A percentile compares a stretch with the other conserved stretches of the same genome.
Evolutionary conservation across 805 yeast species (phyloP).

Genomic region (Ogataea kodamae): DNA sequence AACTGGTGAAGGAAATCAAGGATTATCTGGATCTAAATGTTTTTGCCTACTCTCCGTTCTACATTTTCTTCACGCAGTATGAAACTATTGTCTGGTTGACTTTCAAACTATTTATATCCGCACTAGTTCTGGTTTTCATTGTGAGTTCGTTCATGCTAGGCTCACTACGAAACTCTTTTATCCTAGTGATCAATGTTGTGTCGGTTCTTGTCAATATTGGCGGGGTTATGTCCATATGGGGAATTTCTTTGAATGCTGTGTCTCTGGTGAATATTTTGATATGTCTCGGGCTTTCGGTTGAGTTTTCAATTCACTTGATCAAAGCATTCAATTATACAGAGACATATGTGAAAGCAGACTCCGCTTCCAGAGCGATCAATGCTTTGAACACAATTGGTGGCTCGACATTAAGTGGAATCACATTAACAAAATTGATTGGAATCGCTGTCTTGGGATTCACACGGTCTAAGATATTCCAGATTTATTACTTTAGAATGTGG

Average conservation of each 20-base stretch:
- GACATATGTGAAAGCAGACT: slow-evolving; percentile 14
- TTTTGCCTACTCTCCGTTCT: slow-evolving; percentile 91
- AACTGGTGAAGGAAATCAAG: slow-evolving; percentile 59
- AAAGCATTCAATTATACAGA: slow-evolving; percentile 57
- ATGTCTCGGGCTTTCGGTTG: slow-evolving; percentile 92
- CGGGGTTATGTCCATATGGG: slow-evolving; percentile 75
- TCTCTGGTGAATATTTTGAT: slow-evolving; percentile 84
- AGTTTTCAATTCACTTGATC: slow-evolving; percentile 85
- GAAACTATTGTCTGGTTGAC: slow-evolving; percentile 60
- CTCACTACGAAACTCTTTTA: slow-evolving; percentile 54
- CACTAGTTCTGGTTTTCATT: slow-evolving; percentile 46
- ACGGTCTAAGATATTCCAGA: slow-evolving; percentile 79
- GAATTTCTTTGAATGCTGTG: slow-evolving; percentile 80
- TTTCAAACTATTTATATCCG: slow-evolving; percentile 47
- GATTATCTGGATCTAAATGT: slow-evolving; percentile 43
- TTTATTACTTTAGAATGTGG: slow-evolving; percentile 97
- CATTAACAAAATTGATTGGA: slow-evolving; percentile 86
- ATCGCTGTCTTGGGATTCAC: slow-evolving; percentile 85
- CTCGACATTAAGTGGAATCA: slow-evolving; percentile 86
- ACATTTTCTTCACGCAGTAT: slow-evolving; percentile 90
- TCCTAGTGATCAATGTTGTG: slow-evolving; percentile 55
- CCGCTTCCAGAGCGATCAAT: slow-evolving; percentile 40
- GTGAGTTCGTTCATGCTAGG: slow-evolving; percentile 62
- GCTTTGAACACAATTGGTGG: slow-evolving; percentile 82
- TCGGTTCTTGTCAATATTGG: slow-evolving; percentile 70